Conservation (phyloP, 495 filamentous ascomycete genomes). For the Clavariopsis aquatica region DNA sequence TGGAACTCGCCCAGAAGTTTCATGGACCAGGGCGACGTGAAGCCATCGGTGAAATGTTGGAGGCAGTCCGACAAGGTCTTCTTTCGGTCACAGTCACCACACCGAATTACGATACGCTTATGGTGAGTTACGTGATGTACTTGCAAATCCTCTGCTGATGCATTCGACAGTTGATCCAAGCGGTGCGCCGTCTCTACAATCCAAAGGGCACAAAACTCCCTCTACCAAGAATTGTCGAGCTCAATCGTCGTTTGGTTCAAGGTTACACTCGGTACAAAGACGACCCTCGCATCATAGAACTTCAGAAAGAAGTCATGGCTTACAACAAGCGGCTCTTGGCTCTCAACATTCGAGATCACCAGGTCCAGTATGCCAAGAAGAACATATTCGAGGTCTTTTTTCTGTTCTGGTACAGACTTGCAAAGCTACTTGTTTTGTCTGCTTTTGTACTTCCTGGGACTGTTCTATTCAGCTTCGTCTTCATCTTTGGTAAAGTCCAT, state of each 20-base stretch:
- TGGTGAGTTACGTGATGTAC: slow-evolving; percentile 58
- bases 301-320: slow-evolving; percentile 74
- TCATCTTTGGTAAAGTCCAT: slow-evolving; percentile 83
- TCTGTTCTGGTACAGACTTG: slow-evolving; percentile 75
- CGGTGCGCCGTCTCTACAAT: slow-evolving; percentile 90
- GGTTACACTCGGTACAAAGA: slow-evolving; percentile 93
- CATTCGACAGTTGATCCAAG: slow-evolving; percentile 72
- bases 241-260: slow-evolving; percentile 89
- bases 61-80: slow-evolving; percentile 81
- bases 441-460: slow-evolving; percentile 85
- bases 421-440: slow-evolving; percentile 72
- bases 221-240: slow-evolving; percentile 89
- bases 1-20: slow-evolving; percentile 81
- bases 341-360: slow-evolving; percentile 87
- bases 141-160: slow-evolving; percentile 5
- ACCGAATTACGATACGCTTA: slow-evolving; percentile 95
- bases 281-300: slow-evolving; percentile 76
- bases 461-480: slow-evolving; percentile 86
- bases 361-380: slow-evolving; percentile 89
- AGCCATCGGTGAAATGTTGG: slow-evolving; percentile 76
- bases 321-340: slow-evolving; percentile 90
- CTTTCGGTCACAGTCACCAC: slow-evolving; percentile 88
- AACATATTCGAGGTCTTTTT: slow-evolving; percentile 71
- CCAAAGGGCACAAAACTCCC: slow-evolving; percentile 91
- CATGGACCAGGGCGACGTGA: slow-evolving; percentile 77